Conservation (phyloP, 2,329 filamentous ascomycete species). For the Ophiostoma tasmaniense region DNA sequence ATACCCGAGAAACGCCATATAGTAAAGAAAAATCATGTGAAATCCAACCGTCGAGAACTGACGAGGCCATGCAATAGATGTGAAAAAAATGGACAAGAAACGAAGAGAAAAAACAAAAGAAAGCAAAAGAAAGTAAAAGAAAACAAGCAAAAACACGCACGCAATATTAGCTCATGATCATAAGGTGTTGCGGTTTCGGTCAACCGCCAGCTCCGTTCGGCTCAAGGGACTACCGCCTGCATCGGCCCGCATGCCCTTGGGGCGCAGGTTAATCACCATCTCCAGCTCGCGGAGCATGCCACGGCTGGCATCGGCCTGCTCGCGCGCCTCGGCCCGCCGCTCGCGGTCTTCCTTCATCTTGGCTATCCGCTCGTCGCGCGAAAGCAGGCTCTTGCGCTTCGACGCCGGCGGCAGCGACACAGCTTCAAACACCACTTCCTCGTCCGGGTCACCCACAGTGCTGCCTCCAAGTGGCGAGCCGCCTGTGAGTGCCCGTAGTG, state of each 20-base stretch:
- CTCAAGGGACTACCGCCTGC: not conserved
- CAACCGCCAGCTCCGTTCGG: not conserved
- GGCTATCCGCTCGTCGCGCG: slow-evolving; percentile 75
- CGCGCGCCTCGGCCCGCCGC: slow-evolving; percentile 60
- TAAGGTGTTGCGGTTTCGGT: slow-evolving; percentile 11
- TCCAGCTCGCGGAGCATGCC: slow-evolving; percentile 91
- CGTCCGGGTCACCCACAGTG: slow-evolving; percentile 46
- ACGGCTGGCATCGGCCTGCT: slow-evolving; percentile 70
- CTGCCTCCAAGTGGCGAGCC: slow-evolving; percentile 42
- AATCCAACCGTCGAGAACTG: not conserved
- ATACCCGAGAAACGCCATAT: not conserved
- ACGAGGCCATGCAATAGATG: not conserved
- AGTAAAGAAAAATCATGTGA: not conserved
- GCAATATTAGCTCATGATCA: slow-evolving; percentile 7
- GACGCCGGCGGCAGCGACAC: slow-evolving; percentile 58
- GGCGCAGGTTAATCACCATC: slow-evolving; percentile 61
- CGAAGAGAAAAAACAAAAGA: not conserved
- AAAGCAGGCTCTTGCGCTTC: slow-evolving; percentile 60
- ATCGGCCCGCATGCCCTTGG: slow-evolving; percentile 12
- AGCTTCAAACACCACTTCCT: slow-evolving; percentile 83
- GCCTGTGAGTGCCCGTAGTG: slow-evolving; percentile 63
- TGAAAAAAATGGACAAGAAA: not conserved
- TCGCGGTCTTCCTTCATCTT: slow-evolving; percentile 84
- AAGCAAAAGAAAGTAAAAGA: not conserved
- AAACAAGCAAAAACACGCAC: not conserved